Conservation (phyloP, 805 yeast species). For the Metschnikowia drakensbergensis region DNA sequence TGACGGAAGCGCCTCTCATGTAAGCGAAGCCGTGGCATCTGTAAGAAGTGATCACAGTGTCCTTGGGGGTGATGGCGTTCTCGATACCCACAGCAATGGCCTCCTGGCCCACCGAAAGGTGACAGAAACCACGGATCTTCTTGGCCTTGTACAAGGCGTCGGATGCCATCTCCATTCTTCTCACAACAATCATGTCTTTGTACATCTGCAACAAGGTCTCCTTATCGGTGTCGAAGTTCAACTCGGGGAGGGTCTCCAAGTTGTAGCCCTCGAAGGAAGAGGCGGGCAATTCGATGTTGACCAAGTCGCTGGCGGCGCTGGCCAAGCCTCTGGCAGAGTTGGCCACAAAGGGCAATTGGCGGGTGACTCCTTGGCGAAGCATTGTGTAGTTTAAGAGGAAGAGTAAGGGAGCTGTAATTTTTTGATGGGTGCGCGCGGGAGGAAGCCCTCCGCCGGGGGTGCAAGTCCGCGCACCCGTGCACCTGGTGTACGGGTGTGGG, state of each 20-base stretch:
- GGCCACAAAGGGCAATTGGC: slow-evolving; percentile 19
- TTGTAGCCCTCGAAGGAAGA: slow-evolving; percentile 82
- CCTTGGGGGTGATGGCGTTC: slow-evolving; percentile 80
- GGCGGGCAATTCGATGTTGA: slow-evolving; percentile 64
- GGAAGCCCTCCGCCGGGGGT: slow-evolving; percentile 24
- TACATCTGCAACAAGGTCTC: slow-evolving; percentile 83
- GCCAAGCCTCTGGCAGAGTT: slow-evolving; percentile 35
- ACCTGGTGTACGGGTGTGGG: neutral
- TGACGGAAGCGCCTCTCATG: slow-evolving; percentile 92
- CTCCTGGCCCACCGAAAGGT: slow-evolving; percentile 96
- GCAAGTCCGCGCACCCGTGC: slow-evolving; percentile 14
- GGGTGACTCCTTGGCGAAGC: slow-evolving; percentile 18
- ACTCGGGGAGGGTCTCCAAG: slow-evolving; percentile 61
- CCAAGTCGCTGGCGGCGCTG: slow-evolving; percentile 33
- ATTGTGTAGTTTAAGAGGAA: slow-evolving; percentile 6
- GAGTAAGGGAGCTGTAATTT: neutral
- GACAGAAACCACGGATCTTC: slow-evolving; percentile 98
- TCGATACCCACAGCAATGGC: slow-evolving; percentile 99
- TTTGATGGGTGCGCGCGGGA: slow-evolving; percentile 15
- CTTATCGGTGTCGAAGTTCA: slow-evolving; percentile 76
- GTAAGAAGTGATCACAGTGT: slow-evolving; percentile 92
- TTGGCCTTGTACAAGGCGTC: slow-evolving; percentile 98
- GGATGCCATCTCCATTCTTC: slow-evolving; percentile 99
- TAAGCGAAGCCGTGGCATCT: slow-evolving; percentile 98
- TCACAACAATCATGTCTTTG: slow-evolving; percentile 88